Base-by-base conservation (phyloP, 2,329 filamentous ascomycete genomes). In the Nannizzia gypsea region DNA sequence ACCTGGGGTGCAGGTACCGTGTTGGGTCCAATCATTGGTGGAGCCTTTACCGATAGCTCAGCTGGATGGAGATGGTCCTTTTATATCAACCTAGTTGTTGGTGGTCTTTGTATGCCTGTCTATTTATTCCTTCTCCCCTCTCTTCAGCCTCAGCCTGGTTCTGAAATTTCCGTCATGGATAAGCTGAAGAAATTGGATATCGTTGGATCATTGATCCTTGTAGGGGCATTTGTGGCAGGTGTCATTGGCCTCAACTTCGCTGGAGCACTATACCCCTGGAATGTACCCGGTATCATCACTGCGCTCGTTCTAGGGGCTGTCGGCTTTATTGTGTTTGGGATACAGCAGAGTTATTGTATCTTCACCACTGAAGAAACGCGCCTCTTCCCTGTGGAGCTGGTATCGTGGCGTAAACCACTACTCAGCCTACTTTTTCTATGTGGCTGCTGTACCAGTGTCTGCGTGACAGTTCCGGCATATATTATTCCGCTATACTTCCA, bases 401-500 rank as follows among this genome's bases (percentile, higher is more conserved):
- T 81, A 4, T 40, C 36, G 13, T 40, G 36, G 36, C 66, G 65
- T 15, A 67, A 66, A 17, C 67, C 67, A 6, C 70, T 72, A 1
- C 66, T 76, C 57, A 63, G 78, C 1, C n/a, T 31, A 3, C 6
- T 31, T 1, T 56, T 56, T 9, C 20, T 28, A n/a, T 31, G 22
- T n/a, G 28, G 20, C 5, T 56, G 22, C 28, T 20, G 22, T 11
- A 17, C 24, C 52, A 20, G 24, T 13, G 28, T 56, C 31, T 31
- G 22, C 11, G 24, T 31, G 13, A 20, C 22, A 28, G 15, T 28
- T 6, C 52, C 28, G 9, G 70, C 79, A 20, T 83, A 82, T 69
- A 83, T 79, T 67, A 76, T 79, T 6, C 81, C 81, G 0, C 69
- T 83, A 0, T 82, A 75, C 69, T 82, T 82, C 67, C 77, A 80